Base-by-base conservation (phyloP, 768 basidiomycete species). In the Russula brevipes region DNA sequence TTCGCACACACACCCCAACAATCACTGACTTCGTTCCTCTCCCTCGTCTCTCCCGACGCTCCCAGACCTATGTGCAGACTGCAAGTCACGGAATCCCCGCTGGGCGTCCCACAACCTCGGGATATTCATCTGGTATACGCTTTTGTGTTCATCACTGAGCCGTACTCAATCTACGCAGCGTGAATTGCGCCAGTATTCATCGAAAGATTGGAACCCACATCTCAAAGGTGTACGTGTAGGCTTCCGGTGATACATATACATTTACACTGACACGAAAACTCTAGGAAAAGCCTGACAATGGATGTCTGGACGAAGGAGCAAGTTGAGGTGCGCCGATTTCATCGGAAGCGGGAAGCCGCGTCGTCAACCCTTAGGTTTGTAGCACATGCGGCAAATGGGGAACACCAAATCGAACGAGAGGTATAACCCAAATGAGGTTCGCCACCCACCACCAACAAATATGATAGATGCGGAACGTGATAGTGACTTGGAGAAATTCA, bases 151-250 rank as follows among this genome's bases (percentile, higher is more conserved):
- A 14, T 53, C 53, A 17, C 54, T 45, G 46, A 51, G 38, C 53
- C 54, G 39, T 59, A 47, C 65, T 60, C 39, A 63, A 65, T 63
- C 36, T 66, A 58, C 64, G 41, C 64, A 94, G 94, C 69, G 80
- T 93, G 47, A 84, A 82, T 68, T 98, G 95, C 72, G 95, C 95
- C 16, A 88, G 89, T 62, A 85, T 96, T 55, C 95, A 98, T 77
- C 83, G 95, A 57, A 96, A 95, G 78, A 87, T 98, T 62, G 95
- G 95, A 2, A 95, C 92, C 5, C 95, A 98, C 73, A 80, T 94
- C 67, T 85, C 89, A 0, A 94, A 97, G 84, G 91, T 98, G 92
- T 94, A 79, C 72, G 84, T 79, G 36, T 54, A 11, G 19, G 8
- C n/a, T 30, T 8, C 41, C 58, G 33, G 16, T 49, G 44, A 50